Evolutionary conservation across 306 rosid genomes (phyloP).

Genomic region (Myrica gale): DNA sequence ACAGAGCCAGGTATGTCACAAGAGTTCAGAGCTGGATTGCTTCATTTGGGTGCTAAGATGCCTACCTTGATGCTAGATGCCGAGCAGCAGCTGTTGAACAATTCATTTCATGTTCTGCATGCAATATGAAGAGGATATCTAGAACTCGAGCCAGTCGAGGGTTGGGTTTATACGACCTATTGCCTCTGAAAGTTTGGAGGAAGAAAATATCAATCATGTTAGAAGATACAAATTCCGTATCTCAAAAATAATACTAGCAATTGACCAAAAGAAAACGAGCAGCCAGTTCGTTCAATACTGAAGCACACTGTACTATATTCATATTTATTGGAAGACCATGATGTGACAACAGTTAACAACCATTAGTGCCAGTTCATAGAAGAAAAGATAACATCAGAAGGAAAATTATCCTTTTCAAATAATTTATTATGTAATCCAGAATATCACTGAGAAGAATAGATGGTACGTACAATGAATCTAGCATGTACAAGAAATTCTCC

Average conservation of each 20-base stretch:
- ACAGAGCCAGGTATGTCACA: conserved; percentile 17
- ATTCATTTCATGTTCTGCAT: conserved; percentile 96
- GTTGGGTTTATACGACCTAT: conserved; percentile 76
- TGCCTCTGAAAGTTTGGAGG: conserved; percentile 56
- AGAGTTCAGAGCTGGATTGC: not conserved
- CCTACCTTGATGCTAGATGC: conserved; percentile 85
- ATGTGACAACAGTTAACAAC: not conserved
- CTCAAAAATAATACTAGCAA: not conserved
- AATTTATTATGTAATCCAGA: not conserved
- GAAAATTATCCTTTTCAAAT: not conserved
- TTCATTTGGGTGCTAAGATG: conserved; percentile 19
- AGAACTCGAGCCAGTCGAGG: conserved; percentile 75
- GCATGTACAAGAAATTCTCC: conserved; percentile 88
- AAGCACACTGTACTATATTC: not conserved
- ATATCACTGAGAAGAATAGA: conserved; percentile 5
- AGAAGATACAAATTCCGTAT: not conserved
- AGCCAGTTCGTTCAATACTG: not conserved
- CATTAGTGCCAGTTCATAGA: not conserved
- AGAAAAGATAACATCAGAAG: not conserved
- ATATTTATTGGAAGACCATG: not conserved
- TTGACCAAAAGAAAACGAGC: too few relatives aligned
- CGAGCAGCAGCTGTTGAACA: conserved; percentile 89
- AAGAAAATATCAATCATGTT: not conserved
- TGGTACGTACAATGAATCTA: conserved; percentile 72
- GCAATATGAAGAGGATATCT: conserved; percentile 79